A percentile compares a stretch with the other conserved stretches of the same genome.
Conservation (phyloP, 2,329 filamentous ascomycete species). For the Mycosphaerelloides madeirae region DNA sequence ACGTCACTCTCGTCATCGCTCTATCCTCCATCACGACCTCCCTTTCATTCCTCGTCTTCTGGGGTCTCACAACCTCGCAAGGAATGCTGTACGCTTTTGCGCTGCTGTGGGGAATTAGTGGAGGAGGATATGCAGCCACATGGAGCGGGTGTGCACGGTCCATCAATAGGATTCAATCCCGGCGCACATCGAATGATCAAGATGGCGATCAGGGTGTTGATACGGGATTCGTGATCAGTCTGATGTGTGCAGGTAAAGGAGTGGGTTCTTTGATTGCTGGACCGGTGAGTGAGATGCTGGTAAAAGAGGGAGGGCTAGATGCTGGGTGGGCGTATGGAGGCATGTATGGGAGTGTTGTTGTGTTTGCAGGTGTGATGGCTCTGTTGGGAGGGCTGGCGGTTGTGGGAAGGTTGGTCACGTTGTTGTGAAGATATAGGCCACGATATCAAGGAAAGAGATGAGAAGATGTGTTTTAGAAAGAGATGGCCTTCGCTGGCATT, state of each 20-base stretch:
- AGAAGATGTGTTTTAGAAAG: too few species aligned
- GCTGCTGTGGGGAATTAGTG: conserved; percentile 41
- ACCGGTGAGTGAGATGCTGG: conserved; percentile 46
- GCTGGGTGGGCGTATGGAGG: conserved; percentile 41
- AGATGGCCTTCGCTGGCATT: too few species aligned
- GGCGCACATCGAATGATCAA: conserved; percentile 12
- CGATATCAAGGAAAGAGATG: too few species aligned
- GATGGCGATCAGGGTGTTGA: conserved; percentile 32
- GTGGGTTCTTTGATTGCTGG: conserved; percentile 50
- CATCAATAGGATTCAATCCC: conserved; percentile 8
- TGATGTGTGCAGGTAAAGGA: conserved; percentile 47
- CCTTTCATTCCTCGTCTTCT: conserved; percentile 40
- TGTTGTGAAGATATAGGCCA: too few species aligned
- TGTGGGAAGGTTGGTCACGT: conserved; percentile 18
- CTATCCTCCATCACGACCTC: conserved; percentile 36
- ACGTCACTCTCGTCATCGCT: conserved; percentile 37
- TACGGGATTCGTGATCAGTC: conserved; percentile 46
- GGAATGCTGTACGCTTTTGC: conserved; percentile 40
- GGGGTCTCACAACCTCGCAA: conserved; percentile 42
- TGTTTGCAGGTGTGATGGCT: conserved; percentile 41
- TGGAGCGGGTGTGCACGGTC: conserved; percentile 30
- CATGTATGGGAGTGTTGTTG: conserved; percentile 40
- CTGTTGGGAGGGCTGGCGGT: conserved; percentile 26
- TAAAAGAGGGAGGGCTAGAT: conserved; percentile 36
- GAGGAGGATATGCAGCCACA: conserved; percentile 37